Evolutionary conservation across 2,329 filamentous ascomycete species (phyloP).

Genomic region (Zasmidium citrigriseum): DNA sequence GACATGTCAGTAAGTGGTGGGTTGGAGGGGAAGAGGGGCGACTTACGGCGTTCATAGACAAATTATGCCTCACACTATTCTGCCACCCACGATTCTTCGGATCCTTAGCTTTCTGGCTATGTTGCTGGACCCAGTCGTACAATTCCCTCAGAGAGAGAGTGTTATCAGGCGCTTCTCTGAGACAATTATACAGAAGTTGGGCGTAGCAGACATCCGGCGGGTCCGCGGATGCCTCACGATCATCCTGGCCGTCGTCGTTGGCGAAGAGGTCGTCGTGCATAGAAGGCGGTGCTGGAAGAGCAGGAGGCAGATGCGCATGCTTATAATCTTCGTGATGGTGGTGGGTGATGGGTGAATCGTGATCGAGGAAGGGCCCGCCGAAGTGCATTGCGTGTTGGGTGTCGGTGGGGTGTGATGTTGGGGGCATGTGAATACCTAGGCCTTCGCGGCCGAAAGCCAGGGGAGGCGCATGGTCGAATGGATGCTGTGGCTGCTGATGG

Average conservation of each 20-base stretch:
- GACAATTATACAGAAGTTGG: conserved; percentile 73
- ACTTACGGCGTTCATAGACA: conserved; percentile 91
- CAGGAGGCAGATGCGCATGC: background rate
- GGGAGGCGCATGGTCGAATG: background rate
- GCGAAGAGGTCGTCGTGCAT: conserved; percentile 14
- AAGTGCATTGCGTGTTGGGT: conserved; percentile 8
- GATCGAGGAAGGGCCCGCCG: conserved; percentile 11
- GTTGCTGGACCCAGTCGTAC: conserved; percentile 83
- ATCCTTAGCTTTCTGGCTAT: conserved; percentile 73
- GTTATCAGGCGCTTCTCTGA: conserved; percentile 66
- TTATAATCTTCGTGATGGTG: conserved; percentile 8
- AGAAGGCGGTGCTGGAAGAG: background rate
- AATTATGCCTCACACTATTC: conserved; percentile 92
- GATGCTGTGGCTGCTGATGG: conserved; percentile 7
- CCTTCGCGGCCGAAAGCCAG: conserved; percentile 15
- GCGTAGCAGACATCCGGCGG: conserved; percentile 60
- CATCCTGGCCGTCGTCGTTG: conserved; percentile 14
- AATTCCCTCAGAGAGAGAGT: conserved; percentile 82
- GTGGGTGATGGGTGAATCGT: conserved; percentile 8
- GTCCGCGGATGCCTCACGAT: conserved; percentile 15
- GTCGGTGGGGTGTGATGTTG: conserved; percentile 21
- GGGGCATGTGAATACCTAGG: conserved; percentile 22
- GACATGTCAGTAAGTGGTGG: conserved; percentile 12
- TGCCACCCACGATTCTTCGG: conserved; percentile 71
- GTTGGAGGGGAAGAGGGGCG: background rate